These are phyloP conservation scores for Penicillium riverlandense DNA, from an alignment of 495 filamentous ascomycete genomes.

Conservation along the genomic window DNA sequence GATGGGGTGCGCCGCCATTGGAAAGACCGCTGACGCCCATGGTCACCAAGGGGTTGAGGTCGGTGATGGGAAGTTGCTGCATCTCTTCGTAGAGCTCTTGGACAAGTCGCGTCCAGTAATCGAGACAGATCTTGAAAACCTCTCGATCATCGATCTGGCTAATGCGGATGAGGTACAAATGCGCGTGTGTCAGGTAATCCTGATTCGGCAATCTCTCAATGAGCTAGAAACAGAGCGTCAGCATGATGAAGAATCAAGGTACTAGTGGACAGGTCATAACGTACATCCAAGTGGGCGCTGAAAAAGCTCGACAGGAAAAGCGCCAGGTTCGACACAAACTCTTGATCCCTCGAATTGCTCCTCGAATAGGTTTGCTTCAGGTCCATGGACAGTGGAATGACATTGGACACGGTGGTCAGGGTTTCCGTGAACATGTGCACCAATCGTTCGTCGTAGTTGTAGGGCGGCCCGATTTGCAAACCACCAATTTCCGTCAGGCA, in stretches of 20 bases:
- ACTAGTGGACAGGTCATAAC: slow-evolving; percentile 18
- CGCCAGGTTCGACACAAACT: slow-evolving; percentile 94
- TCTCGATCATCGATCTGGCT: slow-evolving; percentile 98
- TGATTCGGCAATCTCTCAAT: slow-evolving; percentile 92
- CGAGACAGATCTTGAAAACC: slow-evolving; percentile 98
- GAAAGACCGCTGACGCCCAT: slow-evolving; percentile 64
- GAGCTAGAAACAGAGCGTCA: slow-evolving; percentile 44
- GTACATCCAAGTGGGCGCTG: slow-evolving; percentile 78
- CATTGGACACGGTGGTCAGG: slow-evolving; percentile 77
- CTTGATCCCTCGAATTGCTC: slow-evolving; percentile 90
- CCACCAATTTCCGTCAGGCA: slow-evolving; percentile 96
- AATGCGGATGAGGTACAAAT: slow-evolving; percentile 96
- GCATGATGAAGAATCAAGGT: neutral
- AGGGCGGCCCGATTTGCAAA: slow-evolving; percentile 68
- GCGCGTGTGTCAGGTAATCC: slow-evolving; percentile 88
- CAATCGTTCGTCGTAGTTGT: slow-evolving; percentile 85
- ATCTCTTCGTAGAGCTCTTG: slow-evolving; percentile 98
- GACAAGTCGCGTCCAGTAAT: slow-evolving; percentile 99
- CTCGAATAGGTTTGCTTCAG: slow-evolving; percentile 81
- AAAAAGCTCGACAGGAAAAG: slow-evolving; percentile 97
- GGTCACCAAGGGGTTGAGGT: slow-evolving; percentile 78
- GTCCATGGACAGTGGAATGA: slow-evolving; percentile 83
- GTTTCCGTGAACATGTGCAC: slow-evolving; percentile 97
- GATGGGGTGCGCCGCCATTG: slow-evolving; percentile 79
- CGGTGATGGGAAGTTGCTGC: slow-evolving; percentile 86